A percentile compares a stretch with the other conserved stretches of the same genome.
Evolutionary conservation across 176 grass and related monocot species (phyloP).

Genomic region (Pharus latifolius): DNA sequence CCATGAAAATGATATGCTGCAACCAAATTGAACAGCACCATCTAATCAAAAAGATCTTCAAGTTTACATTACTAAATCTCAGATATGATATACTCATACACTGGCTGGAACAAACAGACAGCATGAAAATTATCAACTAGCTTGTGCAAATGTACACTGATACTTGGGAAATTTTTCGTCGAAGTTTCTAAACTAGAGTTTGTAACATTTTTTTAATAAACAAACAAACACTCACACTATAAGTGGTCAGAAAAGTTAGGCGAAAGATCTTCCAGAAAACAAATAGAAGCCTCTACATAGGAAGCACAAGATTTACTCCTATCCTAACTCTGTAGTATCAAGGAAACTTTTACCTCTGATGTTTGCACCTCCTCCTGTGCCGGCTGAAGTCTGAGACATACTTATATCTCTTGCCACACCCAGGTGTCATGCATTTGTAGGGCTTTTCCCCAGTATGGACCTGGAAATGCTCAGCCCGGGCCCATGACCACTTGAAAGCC

Average conservation of each 20-base stretch:
- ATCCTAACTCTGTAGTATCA: constrained; percentile 23
- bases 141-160: constrained; percentile 30
- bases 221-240: constrained; percentile 18
- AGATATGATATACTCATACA: constrained; percentile 7
- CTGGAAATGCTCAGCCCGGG: constrained; percentile 55
- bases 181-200: constrained; percentile 22
- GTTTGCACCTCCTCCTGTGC: constrained; percentile 53
- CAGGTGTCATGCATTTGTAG: constrained; percentile 51
- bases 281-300: constrained; percentile 29
- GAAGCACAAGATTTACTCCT: constrained; percentile 15
- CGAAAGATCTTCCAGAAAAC: constrained; percentile 10
- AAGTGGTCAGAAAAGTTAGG: constrained; percentile 16
- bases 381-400: constrained; percentile 69
- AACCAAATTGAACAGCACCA: constrained; percentile 6
- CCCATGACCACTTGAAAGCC: constrained; percentile 70
- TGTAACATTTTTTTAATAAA: constrained; percentile 23
- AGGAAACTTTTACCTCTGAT: constrained; percentile 32
- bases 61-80: constrained; percentile 21
- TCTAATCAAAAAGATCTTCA: constrained; percentile 10
- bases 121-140: constrained; percentile 3
- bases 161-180: neutral
- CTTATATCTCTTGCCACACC: constrained; percentile 54
- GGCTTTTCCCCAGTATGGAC: constrained; percentile 57
- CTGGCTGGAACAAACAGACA: neutral
- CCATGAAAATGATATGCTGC: neutral